Evolutionary conservation across 345 rosid genomes (phyloP).

Genomic region (Euphorbia peplus): DNA sequence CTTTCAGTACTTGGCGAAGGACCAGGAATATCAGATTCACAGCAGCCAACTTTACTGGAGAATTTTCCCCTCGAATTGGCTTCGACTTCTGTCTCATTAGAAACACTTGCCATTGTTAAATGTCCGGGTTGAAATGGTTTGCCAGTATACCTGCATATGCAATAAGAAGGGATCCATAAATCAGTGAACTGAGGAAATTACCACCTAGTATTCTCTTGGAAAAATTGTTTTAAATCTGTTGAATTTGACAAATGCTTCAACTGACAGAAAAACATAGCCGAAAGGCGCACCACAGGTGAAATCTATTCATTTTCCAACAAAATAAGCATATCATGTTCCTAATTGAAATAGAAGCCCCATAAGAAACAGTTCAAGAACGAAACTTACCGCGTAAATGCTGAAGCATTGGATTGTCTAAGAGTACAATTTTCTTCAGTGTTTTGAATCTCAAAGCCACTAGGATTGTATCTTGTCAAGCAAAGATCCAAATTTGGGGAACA

Average conservation of each 20-base stretch:
- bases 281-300: neutral
- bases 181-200: neutral
- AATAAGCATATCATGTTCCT: too few species aligned
- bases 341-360: neutral
- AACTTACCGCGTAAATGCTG: slow-evolving; percentile 78
- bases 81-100: slow-evolving; percentile 30
- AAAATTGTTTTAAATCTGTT: neutral
- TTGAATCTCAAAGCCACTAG: slow-evolving; percentile 39
- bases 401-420: slow-evolving; percentile 73
- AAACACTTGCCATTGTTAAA: slow-evolving; percentile 29
- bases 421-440: slow-evolving; percentile 43
- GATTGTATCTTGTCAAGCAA: slow-evolving; percentile 57
- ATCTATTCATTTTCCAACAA: neutral
- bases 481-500: slow-evolving; percentile 61
- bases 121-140: slow-evolving; percentile 41
- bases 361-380: neutral
- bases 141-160: slow-evolving; percentile 54
- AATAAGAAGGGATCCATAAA: neutral
- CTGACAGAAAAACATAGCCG: neutral
- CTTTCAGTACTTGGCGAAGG: slow-evolving; percentile 43
- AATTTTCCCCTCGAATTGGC: slow-evolving; percentile 29
- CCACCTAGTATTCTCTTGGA: neutral
- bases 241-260: neutral
- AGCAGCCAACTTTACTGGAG: slow-evolving; percentile 20
- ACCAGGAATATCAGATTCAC: slow-evolving; percentile 36